phyloP scores from a whole-genome alignment of 805 yeast genomes.

The Blastobotrys attinorum region DNA sequence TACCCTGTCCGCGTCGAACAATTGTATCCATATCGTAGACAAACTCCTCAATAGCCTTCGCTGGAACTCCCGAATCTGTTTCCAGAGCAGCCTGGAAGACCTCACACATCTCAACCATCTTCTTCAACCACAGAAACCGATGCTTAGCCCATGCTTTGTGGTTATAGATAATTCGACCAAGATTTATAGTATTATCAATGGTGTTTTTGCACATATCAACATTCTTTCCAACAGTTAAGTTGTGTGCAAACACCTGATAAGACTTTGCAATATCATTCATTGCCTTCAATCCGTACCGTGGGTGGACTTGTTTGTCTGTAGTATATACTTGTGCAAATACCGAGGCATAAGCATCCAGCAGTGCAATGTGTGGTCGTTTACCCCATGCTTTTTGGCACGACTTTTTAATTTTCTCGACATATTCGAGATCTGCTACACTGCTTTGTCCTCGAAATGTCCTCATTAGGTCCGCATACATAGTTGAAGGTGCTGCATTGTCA shows the following conservation, averaged over 20 bases:
- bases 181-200: not conserved
- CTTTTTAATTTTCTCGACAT: slow-evolving; percentile 1
- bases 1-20: slow-evolving; percentile 1
- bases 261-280: slow-evolving; percentile 8
- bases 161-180: slow-evolving; percentile 3
- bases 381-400: slow-evolving; percentile 4
- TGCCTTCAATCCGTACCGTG: slow-evolving; percentile 6
- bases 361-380: slow-evolving; percentile 1
- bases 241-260: slow-evolving; percentile 4
- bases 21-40: slow-evolving; percentile 3
- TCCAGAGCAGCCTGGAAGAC: not conserved
- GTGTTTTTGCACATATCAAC: slow-evolving; percentile 3
- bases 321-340: not conserved
- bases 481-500: not conserved
- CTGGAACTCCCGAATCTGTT: not conserved
- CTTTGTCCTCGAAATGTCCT: not conserved
- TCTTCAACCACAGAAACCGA: slow-evolving; percentile 6
- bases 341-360: slow-evolving; percentile 1
- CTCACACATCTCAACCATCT: slow-evolving; percentile 5
- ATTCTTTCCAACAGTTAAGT: not conserved
- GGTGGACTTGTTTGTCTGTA: not conserved
- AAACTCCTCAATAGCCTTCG: slow-evolving; percentile 1
- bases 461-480: slow-evolving; percentile 2
- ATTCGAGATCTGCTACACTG: not conserved
- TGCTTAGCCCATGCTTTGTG: slow-evolving; percentile 9